Evolutionary conservation across 2,329 filamentous ascomycete species (phyloP), one percentile per base, ranked within the genome.

Genomic region (Aspergillus felis): DNA sequence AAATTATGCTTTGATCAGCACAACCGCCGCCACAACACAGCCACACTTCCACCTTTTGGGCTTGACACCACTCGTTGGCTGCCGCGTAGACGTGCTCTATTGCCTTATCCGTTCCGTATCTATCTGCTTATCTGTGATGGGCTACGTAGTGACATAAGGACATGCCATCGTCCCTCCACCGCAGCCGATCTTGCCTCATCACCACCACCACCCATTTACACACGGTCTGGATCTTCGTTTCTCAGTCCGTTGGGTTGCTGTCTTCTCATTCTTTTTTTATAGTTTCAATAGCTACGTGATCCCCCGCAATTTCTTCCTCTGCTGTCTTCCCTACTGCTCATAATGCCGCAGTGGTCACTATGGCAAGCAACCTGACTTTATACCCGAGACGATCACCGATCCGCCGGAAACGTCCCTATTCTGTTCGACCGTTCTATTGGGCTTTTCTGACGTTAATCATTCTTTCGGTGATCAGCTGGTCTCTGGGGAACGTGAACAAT

Each of bases 341-440:
- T 64, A 61, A 71, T 74, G 71, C 65, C 54, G 61, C 60, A 41
- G 55, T 53, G 51, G 59, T 53, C 61, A 64, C 59, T 53, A 74
- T 70, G 61, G 64, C 63, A 59, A 58, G 61, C 59, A 55, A 57
- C 57, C 55, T 68, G 56, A 59, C 61, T 48, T 58, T 63, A 44
- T 56, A 61, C 22, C 59, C 66, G 57, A 54, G 44, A 53, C 64
- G 61, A 63, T 59, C 64, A 55, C 54, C 60, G 53, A 58, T 55
- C 51, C 62, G 62, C 58, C 66, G 54, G 57, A 61, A 61, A 58
- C 68, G 72, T 60, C 67, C 64, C 55, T 78, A 77, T 61, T 77
- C 78, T 9, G 71, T 73, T 47, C 71, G 77, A 50, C 74, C 78
- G 22, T 82, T 82, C 66, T 80, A 76, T 66, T 68, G 76, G 47